These are phyloP conservation scores for Suaeda aralocaspica DNA, from an alignment of 148 eudicot species.

Conservation along the genomic window DNA sequence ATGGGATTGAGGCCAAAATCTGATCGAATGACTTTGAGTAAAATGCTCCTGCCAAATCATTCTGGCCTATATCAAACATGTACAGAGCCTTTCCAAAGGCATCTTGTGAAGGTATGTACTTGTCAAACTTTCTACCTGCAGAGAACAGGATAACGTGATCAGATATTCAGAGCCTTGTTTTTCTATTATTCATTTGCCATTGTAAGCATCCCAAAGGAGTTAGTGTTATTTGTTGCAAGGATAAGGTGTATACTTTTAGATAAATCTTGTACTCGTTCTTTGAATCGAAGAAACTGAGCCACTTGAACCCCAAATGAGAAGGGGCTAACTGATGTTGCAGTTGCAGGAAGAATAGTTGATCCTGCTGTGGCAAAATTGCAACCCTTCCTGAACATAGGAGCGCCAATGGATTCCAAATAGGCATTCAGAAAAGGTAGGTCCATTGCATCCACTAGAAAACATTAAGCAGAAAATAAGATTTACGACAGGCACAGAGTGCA, in stretches of 20 bases:
- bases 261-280: conserved; percentile 54
- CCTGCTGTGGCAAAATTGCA: conserved; percentile 91
- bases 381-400: conserved; percentile 65
- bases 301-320: conserved; percentile 89
- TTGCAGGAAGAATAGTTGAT: conserved; percentile 71
- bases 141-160: conserved; percentile 8
- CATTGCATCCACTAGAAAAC: conserved; percentile 83
- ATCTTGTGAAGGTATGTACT: conserved; percentile 67
- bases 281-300: conserved; percentile 80
- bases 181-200: not conserved
- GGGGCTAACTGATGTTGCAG: conserved; percentile 72
- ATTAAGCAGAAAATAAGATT: not conserved
- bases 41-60: conserved; percentile 84
- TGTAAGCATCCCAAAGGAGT: not conserved
- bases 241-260: conserved; percentile 40
- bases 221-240: not conserved
- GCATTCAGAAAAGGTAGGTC: conserved; percentile 79
- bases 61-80: conserved; percentile 95
- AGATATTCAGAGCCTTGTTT: not conserved
- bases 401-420: conserved; percentile 70
- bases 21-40: conserved; percentile 81
- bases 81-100: conserved; percentile 68
- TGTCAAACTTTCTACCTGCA: conserved; percentile 61
- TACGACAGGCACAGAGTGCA: not conserved
- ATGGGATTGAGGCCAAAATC: conserved; percentile 70